A percentile compares a stretch with the other conserved stretches of the same genome.
phyloP scores from a whole-genome alignment of 495 filamentous ascomycete species.

The Tuber microsphaerosporum region DNA sequence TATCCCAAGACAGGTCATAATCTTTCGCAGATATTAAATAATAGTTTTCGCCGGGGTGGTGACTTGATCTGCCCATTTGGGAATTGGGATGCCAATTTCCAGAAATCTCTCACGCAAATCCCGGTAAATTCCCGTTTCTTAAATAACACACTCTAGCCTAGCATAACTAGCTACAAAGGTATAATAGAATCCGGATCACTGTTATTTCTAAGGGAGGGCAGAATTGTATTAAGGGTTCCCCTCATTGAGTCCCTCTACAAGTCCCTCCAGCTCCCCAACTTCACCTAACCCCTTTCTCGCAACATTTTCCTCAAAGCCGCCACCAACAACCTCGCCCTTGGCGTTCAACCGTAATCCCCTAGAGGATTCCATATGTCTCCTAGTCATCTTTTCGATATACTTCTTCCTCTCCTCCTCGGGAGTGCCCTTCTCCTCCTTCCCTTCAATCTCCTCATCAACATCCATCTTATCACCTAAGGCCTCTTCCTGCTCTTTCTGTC shows the following conservation, averaged over 20 bases:
- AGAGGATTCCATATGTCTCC: slow-evolving; percentile 52
- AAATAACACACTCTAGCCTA: neutral
- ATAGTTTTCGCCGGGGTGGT: neutral
- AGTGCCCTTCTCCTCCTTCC: slow-evolving; percentile 42
- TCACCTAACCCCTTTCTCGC: slow-evolving; percentile 45
- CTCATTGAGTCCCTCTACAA: slow-evolving; percentile 18
- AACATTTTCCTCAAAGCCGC: slow-evolving; percentile 50
- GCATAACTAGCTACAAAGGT: neutral
- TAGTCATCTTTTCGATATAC: slow-evolving; percentile 67
- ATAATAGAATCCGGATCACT: neutral
- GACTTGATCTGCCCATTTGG: neutral
- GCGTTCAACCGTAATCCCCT: slow-evolving; percentile 52
- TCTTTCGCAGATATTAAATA: neutral
- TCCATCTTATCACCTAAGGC: slow-evolving; percentile 15
- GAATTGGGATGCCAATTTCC: neutral
- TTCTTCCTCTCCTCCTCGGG: slow-evolving; percentile 56
- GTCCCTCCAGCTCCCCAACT: slow-evolving; percentile 51
- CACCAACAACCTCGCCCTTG: slow-evolving; percentile 54
- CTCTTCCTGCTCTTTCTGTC: slow-evolving; percentile 16
- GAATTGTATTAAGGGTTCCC: neutral
- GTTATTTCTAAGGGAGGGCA: neutral
- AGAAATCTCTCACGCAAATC: neutral
- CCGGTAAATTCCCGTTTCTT: neutral
- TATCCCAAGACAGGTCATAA: neutral
- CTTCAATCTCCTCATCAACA: slow-evolving; percentile 42